Conservation (phyloP, 2,329 filamentous ascomycete species). For the Colletotrichum euphorbiae region DNA sequence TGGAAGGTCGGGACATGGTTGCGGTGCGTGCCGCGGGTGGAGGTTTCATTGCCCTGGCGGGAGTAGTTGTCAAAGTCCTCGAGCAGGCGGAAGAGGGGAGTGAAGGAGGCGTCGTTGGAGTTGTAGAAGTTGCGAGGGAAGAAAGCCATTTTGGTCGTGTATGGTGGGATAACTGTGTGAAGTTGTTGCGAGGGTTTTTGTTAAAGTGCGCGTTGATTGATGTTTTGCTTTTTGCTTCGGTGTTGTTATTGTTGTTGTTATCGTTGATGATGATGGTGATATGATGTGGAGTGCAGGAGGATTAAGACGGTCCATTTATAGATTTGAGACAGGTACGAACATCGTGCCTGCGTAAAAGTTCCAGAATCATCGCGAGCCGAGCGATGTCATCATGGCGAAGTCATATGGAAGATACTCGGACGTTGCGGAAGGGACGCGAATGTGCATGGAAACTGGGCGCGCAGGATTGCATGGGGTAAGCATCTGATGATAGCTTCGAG, state of each 20-base stretch:
- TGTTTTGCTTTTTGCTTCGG: conserved; percentile 1
- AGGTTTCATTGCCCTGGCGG: conserved; percentile 48
- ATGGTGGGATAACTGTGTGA: conserved; percentile 12
- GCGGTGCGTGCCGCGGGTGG: conserved; percentile 41
- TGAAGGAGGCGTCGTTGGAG: conserved; percentile 61
- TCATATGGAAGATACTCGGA: conserved; percentile 35
- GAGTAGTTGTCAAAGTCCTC: conserved; percentile 72
- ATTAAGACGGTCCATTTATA: conserved; percentile 47
- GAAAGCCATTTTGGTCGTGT: conserved; percentile 66
- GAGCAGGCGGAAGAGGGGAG: conserved; percentile 72
- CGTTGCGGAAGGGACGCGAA: conserved; percentile 9
- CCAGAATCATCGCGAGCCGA: conserved; percentile 41
- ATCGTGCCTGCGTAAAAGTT: conserved; percentile 44
- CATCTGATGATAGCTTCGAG: conserved; percentile 33
- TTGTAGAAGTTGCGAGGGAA: conserved; percentile 66
- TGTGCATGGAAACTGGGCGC: not conserved
- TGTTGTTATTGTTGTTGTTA: conserved; percentile 44
- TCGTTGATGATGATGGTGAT: conserved; percentile 44
- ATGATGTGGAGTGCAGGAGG: conserved; percentile 19
- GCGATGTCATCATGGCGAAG: conserved; percentile 20
- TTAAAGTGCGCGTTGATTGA: too few species aligned
- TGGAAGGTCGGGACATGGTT: conserved; percentile 68
- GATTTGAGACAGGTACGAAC: conserved; percentile 29
- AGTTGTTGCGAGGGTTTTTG: not conserved
- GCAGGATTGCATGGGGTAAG: conserved; percentile 11